A percentile compares a stretch with the other conserved stretches of the same genome.
Conservation (phyloP, 352 stramenopile species). For the Pythium biforme region DNA sequence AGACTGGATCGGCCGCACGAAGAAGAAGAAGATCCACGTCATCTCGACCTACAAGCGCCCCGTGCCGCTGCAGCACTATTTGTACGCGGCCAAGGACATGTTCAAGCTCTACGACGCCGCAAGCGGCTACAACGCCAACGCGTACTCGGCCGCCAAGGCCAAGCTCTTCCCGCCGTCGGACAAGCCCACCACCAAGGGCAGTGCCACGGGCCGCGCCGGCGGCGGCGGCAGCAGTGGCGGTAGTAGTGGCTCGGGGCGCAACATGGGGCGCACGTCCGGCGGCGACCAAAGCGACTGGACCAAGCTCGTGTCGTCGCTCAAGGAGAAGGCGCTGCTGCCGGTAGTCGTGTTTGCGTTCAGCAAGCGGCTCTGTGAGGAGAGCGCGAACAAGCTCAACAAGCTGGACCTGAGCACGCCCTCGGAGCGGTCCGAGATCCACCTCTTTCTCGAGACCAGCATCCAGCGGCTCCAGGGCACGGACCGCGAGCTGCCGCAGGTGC, state of each 20-base stretch:
- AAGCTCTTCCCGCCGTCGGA: constrained; percentile 61
- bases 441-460: constrained; percentile 78
- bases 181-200: constrained; percentile 38
- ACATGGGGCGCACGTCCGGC: constrained; percentile 56
- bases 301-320: constrained; percentile 81
- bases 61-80: constrained; percentile 95
- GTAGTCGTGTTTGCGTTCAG: constrained; percentile 95
- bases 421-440: constrained; percentile 80
- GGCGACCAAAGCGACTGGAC: constrained; percentile 87
- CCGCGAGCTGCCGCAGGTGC: constrained; percentile 97
- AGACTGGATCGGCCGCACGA: constrained; percentile 98
- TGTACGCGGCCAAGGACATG: constrained; percentile 94
- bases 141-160: constrained; percentile 59
- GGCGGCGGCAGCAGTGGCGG: constrained; percentile 42
- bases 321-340: constrained; percentile 92
- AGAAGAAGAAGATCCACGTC: constrained; percentile 96
- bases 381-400: constrained; percentile 70
- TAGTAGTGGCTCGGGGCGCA: constrained; percentile 44
- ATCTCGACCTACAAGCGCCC: constrained; percentile 97
- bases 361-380: constrained; percentile 84
- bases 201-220: constrained; percentile 27
- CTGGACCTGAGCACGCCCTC: constrained; percentile 69
- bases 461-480: constrained; percentile 92
- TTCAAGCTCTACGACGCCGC: constrained; percentile 78
- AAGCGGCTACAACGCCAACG: constrained; percentile 52